Base-by-base conservation (phyloP, 495 filamentous ascomycete genomes). In the Hypoxylon crocopeplum region DNA sequence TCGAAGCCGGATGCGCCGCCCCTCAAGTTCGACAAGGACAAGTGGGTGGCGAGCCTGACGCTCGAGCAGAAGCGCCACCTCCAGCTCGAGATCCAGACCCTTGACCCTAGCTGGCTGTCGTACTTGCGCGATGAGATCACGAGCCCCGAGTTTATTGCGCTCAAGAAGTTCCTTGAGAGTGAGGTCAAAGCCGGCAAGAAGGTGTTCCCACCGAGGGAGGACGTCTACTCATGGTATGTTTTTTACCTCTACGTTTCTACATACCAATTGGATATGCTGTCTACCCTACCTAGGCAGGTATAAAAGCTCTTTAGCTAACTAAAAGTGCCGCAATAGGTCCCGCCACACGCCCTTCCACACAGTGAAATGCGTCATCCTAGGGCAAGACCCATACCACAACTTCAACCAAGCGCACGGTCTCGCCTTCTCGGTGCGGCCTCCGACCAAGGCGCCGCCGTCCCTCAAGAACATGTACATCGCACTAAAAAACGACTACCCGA, bases 371-470 rank as follows among this genome's bases (percentile, higher is more conserved):
- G 91, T 98, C 6, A 89, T 98, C 71, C 66, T 97, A 36, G 94
- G 95, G 56, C 94, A 98, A 75, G 94, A 98, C 72, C 94, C 94
- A 4, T 98, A 98, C 73, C 94, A 98, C 77, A 94, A 95, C 71
- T 63, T 81, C 74, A 95, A 96, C 76, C 94, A 98, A 82, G 94
- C 94, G 27, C 93, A 97, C 74, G 94, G 94, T 19, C 85, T 98
- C 38, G 90, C 86, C 71, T 98, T 98, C 83, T 96, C 91, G 13
- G 92, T 97, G 46, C 91, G 88, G 0, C 86, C 94, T 0, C 94
- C 94, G 0, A 96, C 91, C 0, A 83, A 82, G 4, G 93, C 92
- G 1, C 94, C 94, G 0, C 92, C 91, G 0, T 93, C 89, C 2
- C 83, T 98, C 10, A 80, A 82, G 49, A 98, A 98, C 77, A 97